Percentiles rank a stretch among this genome's conserved stretches.
phyloP scores from a whole-genome alignment of 495 filamentous ascomycete genomes.

The Penicillium manginii region DNA sequence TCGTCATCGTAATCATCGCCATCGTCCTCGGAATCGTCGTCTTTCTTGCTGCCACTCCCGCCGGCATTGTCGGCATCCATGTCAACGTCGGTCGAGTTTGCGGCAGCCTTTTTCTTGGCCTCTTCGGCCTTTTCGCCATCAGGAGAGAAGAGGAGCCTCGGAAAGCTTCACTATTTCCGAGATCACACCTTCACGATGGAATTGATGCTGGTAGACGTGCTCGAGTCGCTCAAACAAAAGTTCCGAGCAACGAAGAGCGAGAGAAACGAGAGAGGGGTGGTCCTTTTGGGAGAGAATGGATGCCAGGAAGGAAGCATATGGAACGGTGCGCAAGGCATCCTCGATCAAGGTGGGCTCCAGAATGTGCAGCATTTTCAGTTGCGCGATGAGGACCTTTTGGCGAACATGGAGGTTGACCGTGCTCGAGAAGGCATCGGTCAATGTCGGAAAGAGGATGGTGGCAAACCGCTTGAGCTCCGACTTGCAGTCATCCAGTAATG shows the following conservation, averaged over 20 bases:
- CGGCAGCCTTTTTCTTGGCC: constrained; percentile 6
- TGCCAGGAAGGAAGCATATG: constrained; percentile 96
- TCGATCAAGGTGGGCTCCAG: constrained; percentile 80
- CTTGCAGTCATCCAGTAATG: constrained; percentile 78
- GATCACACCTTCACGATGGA: constrained; percentile 97
- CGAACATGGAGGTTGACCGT: constrained; percentile 97
- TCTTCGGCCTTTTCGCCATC: constrained; percentile 26
- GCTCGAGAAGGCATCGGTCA: constrained; percentile 97
- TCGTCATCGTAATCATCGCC: constrained; percentile 64
- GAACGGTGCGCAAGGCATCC: constrained; percentile 85
- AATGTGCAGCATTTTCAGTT: constrained; percentile 98
- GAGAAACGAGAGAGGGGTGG: constrained; percentile 82
- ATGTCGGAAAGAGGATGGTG: constrained; percentile 90
- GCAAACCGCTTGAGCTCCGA: constrained; percentile 88
- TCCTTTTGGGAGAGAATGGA: constrained; percentile 97
- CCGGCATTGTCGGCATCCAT: constrained; percentile 20
- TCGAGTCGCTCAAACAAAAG: constrained; percentile 82
- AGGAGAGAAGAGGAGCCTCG: constrained; percentile 50
- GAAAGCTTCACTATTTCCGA: constrained; percentile 85
- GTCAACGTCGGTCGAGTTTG: constrained; percentile 18
- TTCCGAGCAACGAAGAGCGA: constrained; percentile 85
- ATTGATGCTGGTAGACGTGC: constrained; percentile 90
- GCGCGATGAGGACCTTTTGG: constrained; percentile 93
- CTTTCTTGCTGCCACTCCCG: constrained; percentile 45
- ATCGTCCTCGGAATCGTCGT: constrained; percentile 57